Base-by-base conservation (phyloP, 495 filamentous ascomycete genomes). In the Penicillium parvum region DNA sequence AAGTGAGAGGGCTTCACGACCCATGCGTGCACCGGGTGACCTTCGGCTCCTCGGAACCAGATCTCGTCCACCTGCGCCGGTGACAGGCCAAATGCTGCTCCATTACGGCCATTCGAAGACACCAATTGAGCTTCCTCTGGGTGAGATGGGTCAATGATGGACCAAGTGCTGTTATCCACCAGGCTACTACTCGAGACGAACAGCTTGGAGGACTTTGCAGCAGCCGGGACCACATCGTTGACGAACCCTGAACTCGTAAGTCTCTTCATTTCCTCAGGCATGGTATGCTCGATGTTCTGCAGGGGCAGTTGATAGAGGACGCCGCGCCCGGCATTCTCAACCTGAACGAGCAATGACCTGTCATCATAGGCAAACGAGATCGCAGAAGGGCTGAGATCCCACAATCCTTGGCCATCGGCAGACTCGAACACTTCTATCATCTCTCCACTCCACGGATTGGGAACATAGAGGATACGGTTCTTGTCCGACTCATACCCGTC, bases 401-500 rank as follows among this genome's bases (percentile, higher is more conserved):
- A 90, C 6, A 58, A 58, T 1, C 79, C 82, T 49, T 77, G 68
- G 1, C 79, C 82, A 53, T 86, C 77, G 1, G 72, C 41, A 0
- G 80, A 82, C 33, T 71, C 61, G 58, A 81, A 84, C 27, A 84
- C 77, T 44, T 86, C 82, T 26, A 80, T 69, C 45, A 69, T 66
- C 26, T 68, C 58, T 4, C 77, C 75, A 53, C 71, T 76, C 67
- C 71, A 74, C 5, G 79, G 70, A 50, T 84, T 77, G 5, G 64
- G 64, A 34, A 88, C 60, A 10, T 95, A 65, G 38, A 96, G 62
- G 3, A 95, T 74, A 3, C 86, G 74, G 34, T 90, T 85, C 63
- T 88, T 86, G 68, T 96, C 91, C 7, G 84, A 84, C 65, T 97
- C 91, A 57, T 97, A 96, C 16, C 88, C 88, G 50, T 84, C 79